Evolutionary conservation across 768 basidiomycete genomes (phyloP).

Genomic region (Clitopilus hobsonii): DNA sequence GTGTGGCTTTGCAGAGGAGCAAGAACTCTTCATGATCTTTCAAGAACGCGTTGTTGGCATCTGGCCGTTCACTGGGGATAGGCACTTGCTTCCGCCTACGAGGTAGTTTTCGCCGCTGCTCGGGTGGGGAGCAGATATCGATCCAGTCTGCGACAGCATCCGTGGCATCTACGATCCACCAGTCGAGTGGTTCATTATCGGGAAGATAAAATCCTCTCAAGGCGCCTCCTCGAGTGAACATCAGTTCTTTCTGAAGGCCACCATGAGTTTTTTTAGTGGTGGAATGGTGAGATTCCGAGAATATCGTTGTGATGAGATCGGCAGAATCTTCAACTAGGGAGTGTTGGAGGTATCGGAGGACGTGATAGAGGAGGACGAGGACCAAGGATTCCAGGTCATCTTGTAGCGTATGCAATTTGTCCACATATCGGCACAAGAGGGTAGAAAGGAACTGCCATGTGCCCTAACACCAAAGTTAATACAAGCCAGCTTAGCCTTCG

Average conservation of each 20-base stretch:
- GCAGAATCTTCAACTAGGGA: not conserved
- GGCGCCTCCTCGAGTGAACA: too few relatives aligned
- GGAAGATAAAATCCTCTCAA: too few relatives aligned
- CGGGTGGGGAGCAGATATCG: not conserved
- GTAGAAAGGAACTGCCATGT: conserved; percentile 15
- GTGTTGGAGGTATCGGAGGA: conserved; percentile 10
- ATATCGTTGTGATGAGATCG: not conserved
- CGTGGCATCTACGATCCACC: too few relatives aligned
- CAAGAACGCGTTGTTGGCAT: not conserved
- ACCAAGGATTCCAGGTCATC: conserved; percentile 29
- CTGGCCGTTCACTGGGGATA: not conserved
- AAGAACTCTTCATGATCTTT: not conserved
- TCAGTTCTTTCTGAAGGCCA: not conserved
- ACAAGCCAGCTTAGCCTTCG: not conserved
- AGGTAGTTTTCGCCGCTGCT: not conserved
- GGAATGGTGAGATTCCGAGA: not conserved
- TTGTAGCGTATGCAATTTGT: conserved; percentile 15
- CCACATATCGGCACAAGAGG: conserved; percentile 11
- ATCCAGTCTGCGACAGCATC: too few relatives aligned
- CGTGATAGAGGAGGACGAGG: conserved; percentile 14
- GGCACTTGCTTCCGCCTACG: not conserved
- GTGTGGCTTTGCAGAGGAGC: not conserved
- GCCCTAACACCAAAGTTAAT: not conserved
- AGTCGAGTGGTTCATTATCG: too few relatives aligned
- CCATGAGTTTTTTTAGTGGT: not conserved